Evolutionary conservation across 1,139 yeast species (phyloP).

Genomic region (Protomyces gravidus): DNA sequence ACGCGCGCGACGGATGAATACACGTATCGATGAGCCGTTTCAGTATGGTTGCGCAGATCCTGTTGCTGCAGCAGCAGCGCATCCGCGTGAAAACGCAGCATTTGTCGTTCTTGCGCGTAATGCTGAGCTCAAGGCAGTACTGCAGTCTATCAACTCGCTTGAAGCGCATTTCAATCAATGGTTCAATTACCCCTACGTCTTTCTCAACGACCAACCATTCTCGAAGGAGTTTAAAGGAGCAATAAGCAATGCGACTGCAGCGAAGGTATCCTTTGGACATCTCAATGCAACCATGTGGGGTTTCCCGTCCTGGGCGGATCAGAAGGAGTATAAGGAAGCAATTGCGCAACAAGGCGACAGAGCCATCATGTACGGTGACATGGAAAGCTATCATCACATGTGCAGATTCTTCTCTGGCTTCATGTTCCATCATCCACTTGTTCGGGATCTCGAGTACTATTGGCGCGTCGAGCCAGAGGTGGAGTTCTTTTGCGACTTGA

Average conservation of each 20-base stretch:
- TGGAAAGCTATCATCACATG: slow-evolving; percentile 67
- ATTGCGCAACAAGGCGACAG: slow-evolving; percentile 72
- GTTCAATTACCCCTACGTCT: slow-evolving; percentile 86
- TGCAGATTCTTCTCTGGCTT: slow-evolving; percentile 72
- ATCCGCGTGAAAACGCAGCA: slow-evolving; percentile 63
- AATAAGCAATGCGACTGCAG: slow-evolving; percentile 51
- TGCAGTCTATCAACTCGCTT: slow-evolving; percentile 62
- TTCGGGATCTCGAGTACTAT: slow-evolving; percentile 72
- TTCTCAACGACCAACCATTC: slow-evolving; percentile 74
- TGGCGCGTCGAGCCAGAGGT: slow-evolving; percentile 95
- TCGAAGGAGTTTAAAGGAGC: slow-evolving; percentile 55
- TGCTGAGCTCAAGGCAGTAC: slow-evolving; percentile 63
- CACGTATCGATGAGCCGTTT: slow-evolving; percentile 19
- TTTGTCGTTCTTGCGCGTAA: slow-evolving; percentile 80
- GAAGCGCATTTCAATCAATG: slow-evolving; percentile 87
- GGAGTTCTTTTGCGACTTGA: slow-evolving; percentile 79
- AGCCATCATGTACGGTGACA: slow-evolving; percentile 72
- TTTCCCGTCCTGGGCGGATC: slow-evolving; percentile 45
- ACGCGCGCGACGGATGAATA: slow-evolving; percentile 12
- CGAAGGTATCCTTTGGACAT: slow-evolving; percentile 61
- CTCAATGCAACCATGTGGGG: slow-evolving; percentile 57
- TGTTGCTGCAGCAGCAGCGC: slow-evolving; percentile 20
- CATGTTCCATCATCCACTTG: slow-evolving; percentile 66
- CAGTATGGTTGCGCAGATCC: slow-evolving; percentile 28
- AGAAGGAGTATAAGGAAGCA: slow-evolving; percentile 49